Evolutionary conservation across 106 monocot species (phyloP), one percentile per base, ranked within the genome.

Genomic region (Phalaenopsis aphrodite): DNA sequence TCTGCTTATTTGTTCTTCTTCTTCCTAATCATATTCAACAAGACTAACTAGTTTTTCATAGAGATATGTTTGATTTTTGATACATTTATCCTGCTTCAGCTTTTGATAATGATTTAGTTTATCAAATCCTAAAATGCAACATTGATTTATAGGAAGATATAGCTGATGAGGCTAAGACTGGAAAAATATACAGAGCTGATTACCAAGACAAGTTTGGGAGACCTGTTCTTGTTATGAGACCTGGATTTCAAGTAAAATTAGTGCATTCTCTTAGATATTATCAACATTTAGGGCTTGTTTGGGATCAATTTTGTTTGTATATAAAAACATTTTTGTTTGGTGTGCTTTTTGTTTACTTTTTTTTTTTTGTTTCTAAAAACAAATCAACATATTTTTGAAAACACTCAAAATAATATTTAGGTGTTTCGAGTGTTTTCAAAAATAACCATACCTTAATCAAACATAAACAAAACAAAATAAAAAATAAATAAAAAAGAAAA

Each of bases 131-230:
- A 3, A n/a, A 39, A 69, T 69, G 12, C 42, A 5, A 74, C 15
- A 43, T 74, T 55, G 8, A 48, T 49, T 82, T 78, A 23, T 75
- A 87, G 87, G 90, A 87, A 46, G 90, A 91, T 74, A 58, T 88
- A 81, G 83, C 76, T 36, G 75, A 83, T 72, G 90, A 90, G 78
- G 88, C 86, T 55, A 86, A 86, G 79, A 88, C 84, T 24, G 88
- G 88, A 68, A 88, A 91, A 66, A 88, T 88, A 30, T 91, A 91
- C 71, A 84, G 88, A 66, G 81, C 91, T 55, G 78, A 88, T 73
- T 91, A 88, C 58, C 37, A 74, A 39, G 86, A 91, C 82, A 91
- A 86, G 75, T 75, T 75, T 67, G 91, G 91, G 81, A 84, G 91
- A 49, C 45, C 83, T 66, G 88, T 91, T 79, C 86, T 91, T 75